Conservation (phyloP, 208 protist genomes). For the Endotrypanum monterogeii region DNA sequence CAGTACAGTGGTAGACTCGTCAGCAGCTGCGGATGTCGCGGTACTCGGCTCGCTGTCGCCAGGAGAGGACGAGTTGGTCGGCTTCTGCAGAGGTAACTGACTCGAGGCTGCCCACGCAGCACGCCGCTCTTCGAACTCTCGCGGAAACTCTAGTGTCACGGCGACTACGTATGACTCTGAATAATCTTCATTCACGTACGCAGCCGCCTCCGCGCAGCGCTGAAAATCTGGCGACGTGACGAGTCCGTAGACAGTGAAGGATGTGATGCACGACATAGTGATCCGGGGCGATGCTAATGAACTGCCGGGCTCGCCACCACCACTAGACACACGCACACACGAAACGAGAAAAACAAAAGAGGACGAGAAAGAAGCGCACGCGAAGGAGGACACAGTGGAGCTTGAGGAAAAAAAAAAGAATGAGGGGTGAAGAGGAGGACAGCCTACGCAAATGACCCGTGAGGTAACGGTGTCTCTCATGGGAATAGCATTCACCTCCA, state of each 20-base stretch:
- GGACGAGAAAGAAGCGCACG: not conserved
- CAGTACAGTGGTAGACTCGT: constrained; percentile 4
- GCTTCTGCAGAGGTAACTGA: not conserved
- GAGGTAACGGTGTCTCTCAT: not conserved
- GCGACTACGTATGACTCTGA: constrained; percentile 51
- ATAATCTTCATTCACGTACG: constrained; percentile 62
- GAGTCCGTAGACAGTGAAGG: constrained; percentile 62
- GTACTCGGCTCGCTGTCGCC: not conserved
- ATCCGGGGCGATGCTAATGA: not conserved
- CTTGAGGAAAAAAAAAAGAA: not conserved
- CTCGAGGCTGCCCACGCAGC: constrained; percentile 20
- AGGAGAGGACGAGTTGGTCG: not conserved
- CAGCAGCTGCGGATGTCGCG: not conserved
- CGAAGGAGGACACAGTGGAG: not conserved
- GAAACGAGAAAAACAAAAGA: not conserved
- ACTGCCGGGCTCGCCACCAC: no score
- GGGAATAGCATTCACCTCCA: no score
- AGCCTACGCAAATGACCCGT: not conserved
- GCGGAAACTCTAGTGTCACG: constrained; percentile 58
- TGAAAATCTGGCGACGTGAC: constrained; percentile 63
- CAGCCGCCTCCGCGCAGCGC: constrained; percentile 71
- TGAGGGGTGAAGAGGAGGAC: not conserved
- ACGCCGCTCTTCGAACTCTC: constrained; percentile 64
- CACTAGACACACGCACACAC: not conserved
- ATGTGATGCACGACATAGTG: constrained; percentile 5